These are phyloP conservation scores for Royoungia palumana DNA, from an alignment of 768 basidiomycete species.

Conservation along the genomic window DNA sequence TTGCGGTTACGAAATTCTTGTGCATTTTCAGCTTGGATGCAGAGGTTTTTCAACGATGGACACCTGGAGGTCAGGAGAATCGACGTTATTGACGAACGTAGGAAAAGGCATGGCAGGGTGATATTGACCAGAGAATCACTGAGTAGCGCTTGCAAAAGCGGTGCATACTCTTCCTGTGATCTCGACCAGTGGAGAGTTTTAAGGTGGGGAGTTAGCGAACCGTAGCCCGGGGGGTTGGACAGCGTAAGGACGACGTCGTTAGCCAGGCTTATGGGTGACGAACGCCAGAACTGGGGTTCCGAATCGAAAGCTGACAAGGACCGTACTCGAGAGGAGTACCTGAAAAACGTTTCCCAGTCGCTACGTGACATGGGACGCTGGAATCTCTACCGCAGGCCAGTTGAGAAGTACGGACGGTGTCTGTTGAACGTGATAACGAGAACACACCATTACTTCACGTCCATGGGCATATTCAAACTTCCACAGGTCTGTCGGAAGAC, in stretches of 20 bases:
- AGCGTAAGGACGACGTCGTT: slow-evolving; percentile 25
- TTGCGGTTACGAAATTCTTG: too few species aligned
- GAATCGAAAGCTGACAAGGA: slow-evolving; percentile 2
- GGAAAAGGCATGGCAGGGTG: slow-evolving; percentile 2
- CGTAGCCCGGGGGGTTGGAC: slow-evolving; percentile 19
- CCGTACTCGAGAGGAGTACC: slow-evolving; percentile 25
- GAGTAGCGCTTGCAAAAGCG: slow-evolving; percentile 19
- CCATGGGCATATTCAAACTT: slow-evolving; percentile 2
- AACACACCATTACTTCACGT: slow-evolving; percentile 13
- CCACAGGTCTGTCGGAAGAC: slow-evolving; percentile 31
- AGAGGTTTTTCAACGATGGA: slow-evolving; percentile 16
- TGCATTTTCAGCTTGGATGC: neutral
- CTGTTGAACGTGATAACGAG: neutral
- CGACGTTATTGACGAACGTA: slow-evolving; percentile 18
- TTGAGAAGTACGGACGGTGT: neutral
- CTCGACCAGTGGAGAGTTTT: slow-evolving; percentile 20
- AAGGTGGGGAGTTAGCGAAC: slow-evolving; percentile 22
- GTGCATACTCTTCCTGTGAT: slow-evolving; percentile 11
- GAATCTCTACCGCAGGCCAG: slow-evolving; percentile 19
- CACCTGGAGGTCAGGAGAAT: slow-evolving; percentile 18
- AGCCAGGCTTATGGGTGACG: slow-evolving; percentile 5
- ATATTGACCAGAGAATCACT: slow-evolving; percentile 21
- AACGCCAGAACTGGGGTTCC: neutral
- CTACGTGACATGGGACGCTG: slow-evolving; percentile 23
- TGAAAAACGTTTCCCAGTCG: slow-evolving; percentile 29